Base-by-base conservation (phyloP, 371 early-diverging fungal species). In the Chytridium lagenaria region DNA sequence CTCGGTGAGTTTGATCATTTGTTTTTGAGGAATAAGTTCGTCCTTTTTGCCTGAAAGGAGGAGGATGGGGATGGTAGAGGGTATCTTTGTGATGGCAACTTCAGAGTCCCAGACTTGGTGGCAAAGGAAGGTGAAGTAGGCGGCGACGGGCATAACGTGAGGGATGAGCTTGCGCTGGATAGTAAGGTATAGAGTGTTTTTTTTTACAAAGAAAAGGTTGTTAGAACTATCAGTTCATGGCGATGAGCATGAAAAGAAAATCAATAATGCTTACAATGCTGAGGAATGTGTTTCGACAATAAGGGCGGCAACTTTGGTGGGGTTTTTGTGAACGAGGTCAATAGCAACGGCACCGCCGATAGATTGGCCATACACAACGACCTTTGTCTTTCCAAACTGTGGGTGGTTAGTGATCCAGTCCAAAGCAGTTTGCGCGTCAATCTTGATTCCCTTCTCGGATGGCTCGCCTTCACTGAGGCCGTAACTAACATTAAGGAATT, bases 281-380 rank as follows among this genome's bases (percentile, higher is more conserved):
- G 61, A 93, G 79, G 80, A 98, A 98, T 0, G 98, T 98, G 84
- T 98, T 98, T 98, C 98, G 33, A 98, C 73, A 64, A 98, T 92
- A 26, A 97, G 69, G 19, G 91, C 98, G 10, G 90, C 84, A 67
- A 98, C 87, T 40, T 86, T 80, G 67, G 88, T 88, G 73, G 91
- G 89, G 73, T 94, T 92, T 33, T 67, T 49, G n/a, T n/a, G 38
- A 51, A 1, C 83, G 63, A 93, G 80, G 77, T 96, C 90, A 76
- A 97, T 93, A 2, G 98, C 94, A 10, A 96, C 98, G 3, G 98
- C 98, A n/a, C 98, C 98, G 50, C 98, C 98, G 70, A 98, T 92
- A 19, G 94, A 94, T 80, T 98, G 98, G 0, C 98, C 98, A 80
- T 91, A 98, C 0, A 94, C 89, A 37, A 97, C 83, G 31, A 98